These are phyloP conservation scores for Thelephora terrestris DNA, from an alignment of 1,284 basidiomycete genomes.

Conservation along the genomic window DNA sequence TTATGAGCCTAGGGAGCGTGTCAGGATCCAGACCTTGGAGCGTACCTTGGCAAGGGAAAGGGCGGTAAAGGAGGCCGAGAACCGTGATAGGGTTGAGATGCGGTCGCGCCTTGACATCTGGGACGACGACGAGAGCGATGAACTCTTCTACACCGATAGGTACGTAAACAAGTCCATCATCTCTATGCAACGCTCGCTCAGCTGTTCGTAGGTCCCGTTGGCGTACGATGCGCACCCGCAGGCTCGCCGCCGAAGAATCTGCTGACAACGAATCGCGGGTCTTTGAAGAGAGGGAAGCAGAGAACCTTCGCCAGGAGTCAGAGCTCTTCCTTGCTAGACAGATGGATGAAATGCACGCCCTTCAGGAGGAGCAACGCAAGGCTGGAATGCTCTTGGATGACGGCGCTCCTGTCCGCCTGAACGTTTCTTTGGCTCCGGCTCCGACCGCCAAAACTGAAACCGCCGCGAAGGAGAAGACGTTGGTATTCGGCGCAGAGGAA, in stretches of 20 bases:
- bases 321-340: constrained; percentile 83
- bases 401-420: constrained; percentile 77
- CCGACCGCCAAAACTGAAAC: constrained; percentile 37
- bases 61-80: constrained; percentile 64
- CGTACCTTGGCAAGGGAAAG: constrained; percentile 65
- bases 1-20: constrained; percentile 72
- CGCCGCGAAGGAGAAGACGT: constrained; percentile 35
- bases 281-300: constrained; percentile 75
- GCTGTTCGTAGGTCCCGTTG: constrained; percentile 49
- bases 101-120: constrained; percentile 65
- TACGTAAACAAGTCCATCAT: constrained; percentile 22
- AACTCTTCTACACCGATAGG: constrained; percentile 80
- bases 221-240: constrained; percentile 58
- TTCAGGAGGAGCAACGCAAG: constrained; percentile 80
- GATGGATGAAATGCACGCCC: constrained; percentile 84
- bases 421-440: constrained; percentile 51
- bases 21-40: constrained; percentile 65
- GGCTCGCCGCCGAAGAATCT: constrained; percentile 63
- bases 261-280: constrained; percentile 75
- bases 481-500: constrained; percentile 72
- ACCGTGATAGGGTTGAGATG: constrained; percentile 63
- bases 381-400: constrained; percentile 86
- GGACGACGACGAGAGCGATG: constrained; percentile 88
- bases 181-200: constrained; percentile 1
- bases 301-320: constrained; percentile 75